Evolutionary conservation across 495 filamentous ascomycete genomes (phyloP).

Genomic region (Darksidea phi): DNA sequence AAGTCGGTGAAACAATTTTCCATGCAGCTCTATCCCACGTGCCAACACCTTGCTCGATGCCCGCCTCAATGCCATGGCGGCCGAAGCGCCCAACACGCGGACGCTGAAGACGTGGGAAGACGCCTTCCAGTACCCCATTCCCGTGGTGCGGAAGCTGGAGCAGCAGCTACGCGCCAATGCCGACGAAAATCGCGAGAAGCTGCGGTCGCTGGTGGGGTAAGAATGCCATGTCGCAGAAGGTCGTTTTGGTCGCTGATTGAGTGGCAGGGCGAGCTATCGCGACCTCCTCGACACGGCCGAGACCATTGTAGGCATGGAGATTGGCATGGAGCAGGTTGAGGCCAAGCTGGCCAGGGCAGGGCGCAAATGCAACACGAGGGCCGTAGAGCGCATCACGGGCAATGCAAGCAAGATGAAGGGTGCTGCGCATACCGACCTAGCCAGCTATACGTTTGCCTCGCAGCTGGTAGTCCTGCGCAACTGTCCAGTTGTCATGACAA

Average conservation of each 20-base stretch:
- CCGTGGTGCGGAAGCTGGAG: conserved; percentile 62
- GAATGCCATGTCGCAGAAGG: conserved; percentile 13
- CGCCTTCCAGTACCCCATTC: conserved; percentile 66
- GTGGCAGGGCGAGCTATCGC: conserved; percentile 75
- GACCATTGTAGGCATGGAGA: conserved; percentile 84
- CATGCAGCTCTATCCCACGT: too few relatives aligned
- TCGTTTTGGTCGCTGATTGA: background rate
- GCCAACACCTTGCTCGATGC: background rate
- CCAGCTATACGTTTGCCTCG: conserved; percentile 58
- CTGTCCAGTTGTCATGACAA: conserved; percentile 55
- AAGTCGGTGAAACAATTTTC: too few relatives aligned
- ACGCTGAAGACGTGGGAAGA: conserved; percentile 64
- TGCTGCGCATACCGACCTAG: too few relatives aligned
- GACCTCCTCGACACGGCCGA: conserved; percentile 91
- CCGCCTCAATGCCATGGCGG: conserved; percentile 49
- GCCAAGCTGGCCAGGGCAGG: conserved; percentile 68
- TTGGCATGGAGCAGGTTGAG: conserved; percentile 72
- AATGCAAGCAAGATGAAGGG: conserved; percentile 64
- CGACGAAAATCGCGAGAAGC: conserved; percentile 78
- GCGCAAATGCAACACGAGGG: conserved; percentile 69
- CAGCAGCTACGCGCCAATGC: conserved; percentile 64
- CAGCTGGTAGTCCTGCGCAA: conserved; percentile 63
- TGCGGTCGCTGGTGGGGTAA: conserved; percentile 87
- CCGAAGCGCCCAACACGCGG: conserved; percentile 58
- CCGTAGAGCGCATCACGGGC: conserved; percentile 64